Base-by-base conservation (phyloP, 345 rosid species). In the Eucalyptus sp. region DNA sequence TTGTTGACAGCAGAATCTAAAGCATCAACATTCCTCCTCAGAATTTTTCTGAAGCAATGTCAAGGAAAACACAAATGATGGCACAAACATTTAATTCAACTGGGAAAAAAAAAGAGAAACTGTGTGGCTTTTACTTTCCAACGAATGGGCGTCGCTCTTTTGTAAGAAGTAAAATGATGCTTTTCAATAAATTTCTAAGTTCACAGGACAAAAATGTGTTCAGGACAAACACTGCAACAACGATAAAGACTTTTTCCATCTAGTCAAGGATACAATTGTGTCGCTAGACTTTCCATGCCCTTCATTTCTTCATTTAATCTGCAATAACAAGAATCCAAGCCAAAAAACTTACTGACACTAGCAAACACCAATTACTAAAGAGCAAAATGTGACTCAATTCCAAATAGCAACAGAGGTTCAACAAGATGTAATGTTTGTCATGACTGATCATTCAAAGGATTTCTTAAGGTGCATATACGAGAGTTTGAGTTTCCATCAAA, bases 231-330 rank as follows among this genome's bases (percentile, higher is more conserved):
- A 18, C 14, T 22, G 10, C 81, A 33, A 9, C 46, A 33, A 33
- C 7, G 1, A 18, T 71, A 18, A 71, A 71, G 46, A 71, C 81
- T 33, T 71, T 17, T 33, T 1, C 46, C 46, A 71, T 5, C 24
- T n/a, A 62, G 85, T n/a, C 52, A 94, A 95, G 99, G 99, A 97
- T 98, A 98, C 99, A 98, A 87, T 86, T 95, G 94, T 84, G 88
- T 90, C 18, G 96, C 97, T 90, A 98, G 92, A 86, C 87, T 90
- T 68, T 97, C 97, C 86, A 93, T 71, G 52, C 96, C 97, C 93
- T 94, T 98, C 94, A 97, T 94, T 92, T 97, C 99, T 93, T 97
- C 96, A 29, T 98, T 98, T 88, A 98, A 92, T 93, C 99, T 96
- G 98, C 89, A 91, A 68, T 27, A 44, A 91, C 51, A 44, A 56